A percentile compares a stretch with the other conserved stretches of the same genome.
These are phyloP conservation scores for Neurospora cerealis DNA, from an alignment of 495 filamentous ascomycete species.

Conservation along the genomic window DNA sequence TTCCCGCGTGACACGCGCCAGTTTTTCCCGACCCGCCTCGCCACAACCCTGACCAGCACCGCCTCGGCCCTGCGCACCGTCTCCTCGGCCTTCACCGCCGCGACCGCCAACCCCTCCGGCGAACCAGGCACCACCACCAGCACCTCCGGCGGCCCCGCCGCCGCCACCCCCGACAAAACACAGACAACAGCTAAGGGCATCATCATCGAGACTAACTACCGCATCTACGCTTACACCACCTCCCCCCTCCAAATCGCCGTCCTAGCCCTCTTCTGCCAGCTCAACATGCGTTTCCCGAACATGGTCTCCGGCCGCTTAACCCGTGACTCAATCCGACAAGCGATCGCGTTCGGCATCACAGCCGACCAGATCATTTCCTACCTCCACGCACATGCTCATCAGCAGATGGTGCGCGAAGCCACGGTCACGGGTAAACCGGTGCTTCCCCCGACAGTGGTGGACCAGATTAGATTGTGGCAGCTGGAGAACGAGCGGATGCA, in stretches of 20 bases:
- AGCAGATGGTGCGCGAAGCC: conserved; percentile 68
- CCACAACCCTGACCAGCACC: conserved; percentile 79
- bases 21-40: conserved; percentile 91
- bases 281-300: conserved; percentile 82
- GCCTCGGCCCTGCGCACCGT: conserved; percentile 63
- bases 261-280: conserved; percentile 76
- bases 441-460: conserved; percentile 88
- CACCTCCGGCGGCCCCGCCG: conserved; percentile 24
- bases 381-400: conserved; percentile 80
- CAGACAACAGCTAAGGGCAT: conserved; percentile 55
- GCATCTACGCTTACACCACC: conserved; percentile 90
- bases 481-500: conserved; percentile 90
- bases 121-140: conserved; percentile 16
- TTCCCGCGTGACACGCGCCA: conserved; percentile 43
- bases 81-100: conserved; percentile 41
- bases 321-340: conserved; percentile 71
- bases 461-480: conserved; percentile 97
- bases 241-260: conserved; percentile 90
- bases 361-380: conserved; percentile 88
- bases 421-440: conserved; percentile 49
- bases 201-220: conserved; percentile 97
- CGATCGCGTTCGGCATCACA: conserved; percentile 85
- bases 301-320: conserved; percentile 85
- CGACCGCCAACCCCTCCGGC: conserved; percentile 34
- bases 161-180: neutral